These are phyloP conservation scores for Hymenoscyphus salicellus DNA, from an alignment of 2,329 filamentous ascomycete genomes.

Conservation along the genomic window DNA sequence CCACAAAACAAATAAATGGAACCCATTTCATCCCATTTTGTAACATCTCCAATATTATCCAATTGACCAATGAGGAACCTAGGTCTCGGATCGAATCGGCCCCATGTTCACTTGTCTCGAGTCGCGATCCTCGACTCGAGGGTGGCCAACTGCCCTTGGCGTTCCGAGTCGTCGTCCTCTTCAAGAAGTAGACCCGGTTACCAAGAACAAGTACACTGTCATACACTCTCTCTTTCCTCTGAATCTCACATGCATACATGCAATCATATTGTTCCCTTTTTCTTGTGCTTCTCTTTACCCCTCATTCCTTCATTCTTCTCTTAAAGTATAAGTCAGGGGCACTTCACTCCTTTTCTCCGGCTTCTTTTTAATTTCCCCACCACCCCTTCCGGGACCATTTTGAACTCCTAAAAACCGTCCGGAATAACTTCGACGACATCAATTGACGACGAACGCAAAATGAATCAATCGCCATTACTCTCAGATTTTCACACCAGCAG, in stretches of 20 bases:
- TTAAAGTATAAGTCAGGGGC: slow-evolving; percentile 1
- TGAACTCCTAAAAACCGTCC: neutral
- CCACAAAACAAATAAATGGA: neutral
- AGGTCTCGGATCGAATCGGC: neutral
- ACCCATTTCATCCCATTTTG: neutral
- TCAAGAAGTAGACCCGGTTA: neutral
- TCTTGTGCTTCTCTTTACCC: neutral
- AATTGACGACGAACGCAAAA: neutral
- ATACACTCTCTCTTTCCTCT: neutral
- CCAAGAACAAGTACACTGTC: neutral
- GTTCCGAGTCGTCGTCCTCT: neutral
- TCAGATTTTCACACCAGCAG: slow-evolving; percentile 10
- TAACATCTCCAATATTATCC: neutral
- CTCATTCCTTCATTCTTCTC: neutral
- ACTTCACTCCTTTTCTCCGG: neutral
- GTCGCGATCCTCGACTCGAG: neutral
- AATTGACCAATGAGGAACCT: slow-evolving; percentile 1
- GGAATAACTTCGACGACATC: neutral
- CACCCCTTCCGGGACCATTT: neutral
- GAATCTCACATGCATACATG: neutral
- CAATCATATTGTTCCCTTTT: neutral
- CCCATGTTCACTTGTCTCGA: neutral
- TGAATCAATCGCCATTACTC: slow-evolving; percentile 5
- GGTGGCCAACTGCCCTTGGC: neutral
- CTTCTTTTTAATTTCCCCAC: neutral